These are phyloP conservation scores for Nitzschia inconspicua DNA, from an alignment of 108 stramenopile species.

Conservation along the genomic window DNA sequence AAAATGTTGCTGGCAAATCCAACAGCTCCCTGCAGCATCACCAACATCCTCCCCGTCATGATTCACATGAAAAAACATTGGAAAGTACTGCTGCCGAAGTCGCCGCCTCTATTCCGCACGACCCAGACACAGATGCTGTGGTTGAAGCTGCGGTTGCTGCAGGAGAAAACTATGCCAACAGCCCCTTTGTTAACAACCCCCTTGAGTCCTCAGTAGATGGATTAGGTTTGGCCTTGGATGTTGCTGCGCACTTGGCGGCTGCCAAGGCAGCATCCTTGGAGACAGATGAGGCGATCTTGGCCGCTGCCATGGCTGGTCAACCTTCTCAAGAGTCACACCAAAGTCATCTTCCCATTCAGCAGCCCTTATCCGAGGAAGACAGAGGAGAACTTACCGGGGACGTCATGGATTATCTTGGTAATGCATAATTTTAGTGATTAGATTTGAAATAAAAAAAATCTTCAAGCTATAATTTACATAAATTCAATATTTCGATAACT, in stretches of 20 bases:
- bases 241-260: slow-evolving; percentile 55
- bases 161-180: slow-evolving; percentile 38
- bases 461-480: too few species aligned
- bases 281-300: slow-evolving; percentile 23
- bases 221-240: slow-evolving; percentile 42
- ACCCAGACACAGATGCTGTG: slow-evolving; percentile 18
- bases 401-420: too few species aligned
- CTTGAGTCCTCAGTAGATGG: slow-evolving; percentile 13
- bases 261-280: slow-evolving; percentile 11
- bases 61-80: background rate
- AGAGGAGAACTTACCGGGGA: too few species aligned
- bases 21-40: slow-evolving; percentile 1
- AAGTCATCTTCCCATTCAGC: too few species aligned
- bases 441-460: too few species aligned
- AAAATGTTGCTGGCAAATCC: background rate
- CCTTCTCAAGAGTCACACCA: too few species aligned
- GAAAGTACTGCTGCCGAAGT: slow-evolving; percentile 3
- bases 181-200: slow-evolving; percentile 27
- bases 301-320: slow-evolving; percentile 19
- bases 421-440: too few species aligned
- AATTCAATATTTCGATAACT: too few species aligned
- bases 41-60: background rate
- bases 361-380: too few species aligned
- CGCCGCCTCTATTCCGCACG: background rate
- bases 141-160: slow-evolving; percentile 60